Percentiles rank a stretch among this genome's conserved stretches.
Conservation (phyloP, 2,329 filamentous ascomycete species). For the Aspergillus fumigatiaffinis region DNA sequence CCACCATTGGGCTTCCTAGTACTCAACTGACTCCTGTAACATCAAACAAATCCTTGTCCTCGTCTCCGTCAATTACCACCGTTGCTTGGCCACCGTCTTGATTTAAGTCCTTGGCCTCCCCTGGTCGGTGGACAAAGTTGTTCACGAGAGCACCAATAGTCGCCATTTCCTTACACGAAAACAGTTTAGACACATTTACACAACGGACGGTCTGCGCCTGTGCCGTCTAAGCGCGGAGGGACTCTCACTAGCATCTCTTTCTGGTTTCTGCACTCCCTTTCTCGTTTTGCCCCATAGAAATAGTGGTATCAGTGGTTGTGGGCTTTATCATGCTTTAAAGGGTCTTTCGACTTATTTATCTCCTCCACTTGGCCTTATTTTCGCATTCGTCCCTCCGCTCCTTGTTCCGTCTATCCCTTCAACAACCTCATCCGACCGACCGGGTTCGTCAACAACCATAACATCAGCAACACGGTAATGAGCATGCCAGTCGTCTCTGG, state of each 20-base stretch:
- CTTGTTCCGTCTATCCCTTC: slow-evolving; percentile 1
- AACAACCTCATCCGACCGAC: slow-evolving; percentile 3
- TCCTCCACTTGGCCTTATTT: neutral
- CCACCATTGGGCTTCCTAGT: neutral
- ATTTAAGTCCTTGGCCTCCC: neutral
- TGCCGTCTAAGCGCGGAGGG: neutral
- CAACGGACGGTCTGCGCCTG: neutral
- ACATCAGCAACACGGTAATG: slow-evolving; percentile 14
- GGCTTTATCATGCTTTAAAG: slow-evolving; percentile 2
- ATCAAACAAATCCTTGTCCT: neutral
- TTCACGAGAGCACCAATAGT: neutral
- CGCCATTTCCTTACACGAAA: neutral
- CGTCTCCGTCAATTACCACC: neutral
- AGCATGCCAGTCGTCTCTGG: slow-evolving; percentile 22
- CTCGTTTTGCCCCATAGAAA: neutral
- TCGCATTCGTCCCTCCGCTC: slow-evolving; percentile 1
- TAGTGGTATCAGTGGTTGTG: neutral
- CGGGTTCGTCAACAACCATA: neutral
- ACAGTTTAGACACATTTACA: neutral
- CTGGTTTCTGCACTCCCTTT: neutral
- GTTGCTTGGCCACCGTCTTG: neutral
- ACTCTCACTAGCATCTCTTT: neutral
- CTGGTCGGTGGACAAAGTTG: neutral
- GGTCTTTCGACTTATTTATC: neutral
- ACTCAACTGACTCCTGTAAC: slow-evolving; percentile 1